Percentiles rank a stretch among this genome's conserved stretches.
Conservation (phyloP, 116 monocot genomes). For the Posidonia oceanica region DNA sequence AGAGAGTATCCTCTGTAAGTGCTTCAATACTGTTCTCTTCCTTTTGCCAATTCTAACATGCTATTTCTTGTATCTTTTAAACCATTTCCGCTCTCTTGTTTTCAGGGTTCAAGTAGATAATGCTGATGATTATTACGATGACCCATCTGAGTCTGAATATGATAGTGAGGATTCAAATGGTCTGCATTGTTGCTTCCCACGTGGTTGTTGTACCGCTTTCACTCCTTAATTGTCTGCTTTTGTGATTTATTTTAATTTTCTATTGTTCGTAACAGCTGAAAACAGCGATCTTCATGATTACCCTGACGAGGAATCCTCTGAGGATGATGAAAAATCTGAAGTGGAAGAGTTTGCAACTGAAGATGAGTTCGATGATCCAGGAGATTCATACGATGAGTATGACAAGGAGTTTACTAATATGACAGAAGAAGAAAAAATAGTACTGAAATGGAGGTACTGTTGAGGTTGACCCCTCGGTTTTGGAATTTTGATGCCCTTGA, state of each 20-base stretch:
- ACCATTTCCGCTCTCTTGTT: background rate
- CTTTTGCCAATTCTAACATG: background rate
- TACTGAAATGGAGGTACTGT: too few relatives aligned
- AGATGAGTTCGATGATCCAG: conserved; percentile 5
- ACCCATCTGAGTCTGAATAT: conserved; percentile 32
- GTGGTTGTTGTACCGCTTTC: background rate
- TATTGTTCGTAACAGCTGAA: conserved; percentile 44
- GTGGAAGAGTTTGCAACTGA: conserved; percentile 15
- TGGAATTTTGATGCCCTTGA: too few relatives aligned
- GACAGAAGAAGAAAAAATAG: too few relatives aligned
- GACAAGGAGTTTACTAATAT: conserved; percentile 2
- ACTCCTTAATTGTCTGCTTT: background rate
- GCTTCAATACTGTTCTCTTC: background rate
- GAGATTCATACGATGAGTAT: conserved; percentile 4
- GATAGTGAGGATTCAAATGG: conserved; percentile 91
- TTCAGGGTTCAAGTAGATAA: conserved; percentile 56
- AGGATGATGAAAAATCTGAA: conserved; percentile 18
- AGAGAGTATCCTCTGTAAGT: conserved; percentile 49
- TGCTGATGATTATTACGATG: conserved; percentile 36
- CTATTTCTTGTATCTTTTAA: background rate
- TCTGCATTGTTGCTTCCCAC: conserved; percentile 7
- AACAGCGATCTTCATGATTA: conserved; percentile 56
- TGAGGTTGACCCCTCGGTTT: too few relatives aligned
- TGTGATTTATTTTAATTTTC: background rate
- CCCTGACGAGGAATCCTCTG: conserved; percentile 66